A percentile compares a stretch with the other conserved stretches of the same genome.
Conservation (phyloP, 139 green algal species). For the Micractinium sp. region DNA sequence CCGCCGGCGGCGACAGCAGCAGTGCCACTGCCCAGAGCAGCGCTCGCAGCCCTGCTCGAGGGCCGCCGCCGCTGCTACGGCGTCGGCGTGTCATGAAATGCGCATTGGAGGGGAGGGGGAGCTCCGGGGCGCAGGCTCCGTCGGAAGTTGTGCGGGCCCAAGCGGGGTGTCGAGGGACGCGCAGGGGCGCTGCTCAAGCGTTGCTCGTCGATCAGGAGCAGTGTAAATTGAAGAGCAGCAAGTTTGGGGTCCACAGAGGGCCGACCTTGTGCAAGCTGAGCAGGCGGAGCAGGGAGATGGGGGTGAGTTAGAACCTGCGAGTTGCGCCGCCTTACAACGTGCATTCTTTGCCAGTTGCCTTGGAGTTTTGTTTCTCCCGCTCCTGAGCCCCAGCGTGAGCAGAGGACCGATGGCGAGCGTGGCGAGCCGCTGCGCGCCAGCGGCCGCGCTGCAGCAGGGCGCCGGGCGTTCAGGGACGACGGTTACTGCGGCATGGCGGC, state of each 20-base stretch:
- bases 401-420: too few relatives aligned
- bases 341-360: too few relatives aligned
- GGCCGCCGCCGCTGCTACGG: neutral
- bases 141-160: too few relatives aligned
- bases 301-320: too few relatives aligned
- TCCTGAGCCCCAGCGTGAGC: too few relatives aligned
- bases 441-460: neutral
- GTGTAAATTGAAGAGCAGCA: neutral
- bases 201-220: neutral
- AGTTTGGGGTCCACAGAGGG: neutral
- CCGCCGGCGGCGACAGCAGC: neutral
- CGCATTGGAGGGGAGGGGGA: neutral
- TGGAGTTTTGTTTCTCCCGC: too few relatives aligned
- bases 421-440: neutral
- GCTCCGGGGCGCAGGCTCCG: too few relatives aligned
- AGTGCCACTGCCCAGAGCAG: neutral
- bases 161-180: too few relatives aligned
- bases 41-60: neutral
- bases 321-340: too few relatives aligned
- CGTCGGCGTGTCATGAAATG: neutral
- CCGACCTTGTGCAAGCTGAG: neutral
- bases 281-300: neutral
- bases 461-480: neutral
- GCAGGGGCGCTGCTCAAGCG: neutral
- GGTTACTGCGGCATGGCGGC: neutral